phyloP scores from a whole-genome alignment of 2,329 filamentous ascomycete species.

The Penicillium psychrosexuale region DNA sequence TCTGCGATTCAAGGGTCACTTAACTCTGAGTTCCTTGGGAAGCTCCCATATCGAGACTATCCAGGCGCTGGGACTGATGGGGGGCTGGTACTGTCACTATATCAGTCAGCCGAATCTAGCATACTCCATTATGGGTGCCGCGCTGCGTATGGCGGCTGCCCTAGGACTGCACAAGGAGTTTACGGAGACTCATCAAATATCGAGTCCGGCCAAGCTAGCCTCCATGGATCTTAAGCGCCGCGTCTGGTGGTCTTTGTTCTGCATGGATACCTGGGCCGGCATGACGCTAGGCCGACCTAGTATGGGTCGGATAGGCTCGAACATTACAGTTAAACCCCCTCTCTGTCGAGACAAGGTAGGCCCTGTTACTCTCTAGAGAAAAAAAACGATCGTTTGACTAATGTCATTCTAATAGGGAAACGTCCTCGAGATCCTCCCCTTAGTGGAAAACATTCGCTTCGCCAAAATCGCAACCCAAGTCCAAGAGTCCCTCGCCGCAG shows the following conservation, averaged over 20 bases:
- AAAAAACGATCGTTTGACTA: conserved; percentile 18
- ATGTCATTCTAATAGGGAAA: conserved; percentile 45
- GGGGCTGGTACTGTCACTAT: conserved; percentile 75
- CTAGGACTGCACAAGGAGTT: conserved; percentile 69
- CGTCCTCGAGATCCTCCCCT: conserved; percentile 64
- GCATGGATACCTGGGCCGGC: conserved; percentile 70
- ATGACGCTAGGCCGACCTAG: conserved; percentile 69
- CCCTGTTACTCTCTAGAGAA: conserved; percentile 29
- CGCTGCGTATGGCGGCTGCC: conserved; percentile 70
- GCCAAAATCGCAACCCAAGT: conserved; percentile 75
- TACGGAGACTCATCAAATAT: conserved; percentile 43
- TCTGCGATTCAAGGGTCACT: conserved; percentile 62
- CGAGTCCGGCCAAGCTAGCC: conserved; percentile 46
- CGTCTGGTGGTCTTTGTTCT: conserved; percentile 74
- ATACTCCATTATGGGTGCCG: conserved; percentile 68
- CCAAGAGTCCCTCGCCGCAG: conserved; percentile 70
- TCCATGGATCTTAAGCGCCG: conserved; percentile 61
- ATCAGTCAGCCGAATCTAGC: conserved; percentile 75
- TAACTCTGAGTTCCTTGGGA: conserved; percentile 65
- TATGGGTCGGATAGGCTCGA: conserved; percentile 64
- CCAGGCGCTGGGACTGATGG: conserved; percentile 67
- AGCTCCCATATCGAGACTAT: conserved; percentile 70
- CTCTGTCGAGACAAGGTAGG: conserved; percentile 47
- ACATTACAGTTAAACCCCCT: conserved; percentile 64
- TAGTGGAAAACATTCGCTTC: conserved; percentile 75